Conservation (phyloP, 1,284 basidiomycete species). For the Ustanciosporium gigantosporum region DNA sequence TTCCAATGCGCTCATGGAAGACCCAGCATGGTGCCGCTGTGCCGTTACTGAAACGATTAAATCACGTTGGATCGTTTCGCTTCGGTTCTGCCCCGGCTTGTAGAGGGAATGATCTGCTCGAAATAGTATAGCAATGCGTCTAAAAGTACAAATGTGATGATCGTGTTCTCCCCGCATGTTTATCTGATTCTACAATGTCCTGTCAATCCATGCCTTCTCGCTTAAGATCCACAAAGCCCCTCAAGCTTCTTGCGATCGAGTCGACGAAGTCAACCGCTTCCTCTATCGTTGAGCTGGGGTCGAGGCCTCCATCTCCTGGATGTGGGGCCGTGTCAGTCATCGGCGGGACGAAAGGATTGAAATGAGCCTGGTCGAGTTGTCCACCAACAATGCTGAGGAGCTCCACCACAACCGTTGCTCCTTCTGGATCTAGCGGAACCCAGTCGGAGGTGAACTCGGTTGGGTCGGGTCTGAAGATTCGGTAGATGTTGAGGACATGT, state of each 20-base stretch:
- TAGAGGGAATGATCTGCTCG: too few relatives aligned
- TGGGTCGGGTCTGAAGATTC: slow-evolving; percentile 34
- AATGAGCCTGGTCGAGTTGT: slow-evolving; percentile 24
- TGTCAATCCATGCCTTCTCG: slow-evolving; percentile 7
- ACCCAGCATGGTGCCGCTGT: slow-evolving; percentile 24
- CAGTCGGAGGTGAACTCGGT: slow-evolving; percentile 24
- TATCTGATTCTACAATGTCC: too few relatives aligned
- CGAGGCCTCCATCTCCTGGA: slow-evolving; percentile 3
- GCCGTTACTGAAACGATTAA: slow-evolving; percentile 2
- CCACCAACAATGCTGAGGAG: slow-evolving; percentile 14
- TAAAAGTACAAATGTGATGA: too few relatives aligned
- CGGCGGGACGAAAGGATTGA: slow-evolving; percentile 11
- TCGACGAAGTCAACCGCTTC: slow-evolving; percentile 22
- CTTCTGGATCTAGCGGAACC: slow-evolving; percentile 24
- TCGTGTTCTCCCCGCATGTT: too few relatives aligned
- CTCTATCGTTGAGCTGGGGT: slow-evolving; percentile 23
- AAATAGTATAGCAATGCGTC: too few relatives aligned
- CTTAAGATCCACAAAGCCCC: slow-evolving; percentile 25
- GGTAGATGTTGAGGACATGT: slow-evolving; percentile 20
- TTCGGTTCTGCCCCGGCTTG: too few relatives aligned
- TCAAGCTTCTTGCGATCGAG: slow-evolving; percentile 9
- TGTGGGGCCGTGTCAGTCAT: background rate
- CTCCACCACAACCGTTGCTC: slow-evolving; percentile 24
- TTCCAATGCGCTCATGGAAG: slow-evolving; percentile 91
- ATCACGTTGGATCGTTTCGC: background rate